These are phyloP conservation scores for Penicillium egyptiacum DNA, from an alignment of 495 filamentous ascomycete species.

Conservation along the genomic window DNA sequence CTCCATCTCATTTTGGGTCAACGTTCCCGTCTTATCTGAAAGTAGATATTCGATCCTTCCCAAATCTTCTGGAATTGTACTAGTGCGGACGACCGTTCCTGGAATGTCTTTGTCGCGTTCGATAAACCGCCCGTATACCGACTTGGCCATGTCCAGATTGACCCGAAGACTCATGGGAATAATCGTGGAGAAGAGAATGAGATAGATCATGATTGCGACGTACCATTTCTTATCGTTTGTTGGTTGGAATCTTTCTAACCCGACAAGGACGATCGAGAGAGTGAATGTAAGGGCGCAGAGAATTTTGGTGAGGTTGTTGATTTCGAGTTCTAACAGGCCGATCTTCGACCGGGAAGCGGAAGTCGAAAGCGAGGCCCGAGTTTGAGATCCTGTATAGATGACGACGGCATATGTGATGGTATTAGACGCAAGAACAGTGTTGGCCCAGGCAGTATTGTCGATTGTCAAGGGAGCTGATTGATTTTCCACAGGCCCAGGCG, in stretches of 20 bases:
- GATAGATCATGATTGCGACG: constrained; percentile 88
- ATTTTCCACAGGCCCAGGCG: constrained; percentile 22
- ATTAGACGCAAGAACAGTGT: constrained; percentile 93
- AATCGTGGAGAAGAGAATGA: constrained; percentile 98
- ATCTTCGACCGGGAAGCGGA: constrained; percentile 88
- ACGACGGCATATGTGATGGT: constrained; percentile 83
- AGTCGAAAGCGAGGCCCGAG: constrained; percentile 90
- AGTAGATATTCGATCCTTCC: constrained; percentile 95
- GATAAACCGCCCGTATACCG: constrained; percentile 93
- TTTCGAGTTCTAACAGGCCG: constrained; percentile 90
- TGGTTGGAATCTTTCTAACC: constrained; percentile 74
- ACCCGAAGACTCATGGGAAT: constrained; percentile 96
- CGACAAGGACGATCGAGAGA: constrained; percentile 87
- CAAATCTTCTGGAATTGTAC: constrained; percentile 95
- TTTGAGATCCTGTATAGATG: constrained; percentile 93
- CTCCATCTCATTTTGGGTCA: constrained; percentile 99
- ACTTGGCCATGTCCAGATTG: constrained; percentile 96
- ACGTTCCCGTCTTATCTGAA: constrained; percentile 94
- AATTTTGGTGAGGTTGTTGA: constrained; percentile 97
- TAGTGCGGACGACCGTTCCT: constrained; percentile 90
- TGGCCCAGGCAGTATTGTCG: constrained; percentile 98
- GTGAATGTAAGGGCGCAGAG: constrained; percentile 83
- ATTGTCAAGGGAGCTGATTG: constrained; percentile 65
- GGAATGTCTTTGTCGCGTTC: constrained; percentile 86
- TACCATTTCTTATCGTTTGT: constrained; percentile 75